A percentile compares a stretch with the other conserved stretches of the same genome.
Conservation (phyloP, 345 rosid species). For the Balakata baccata region DNA sequence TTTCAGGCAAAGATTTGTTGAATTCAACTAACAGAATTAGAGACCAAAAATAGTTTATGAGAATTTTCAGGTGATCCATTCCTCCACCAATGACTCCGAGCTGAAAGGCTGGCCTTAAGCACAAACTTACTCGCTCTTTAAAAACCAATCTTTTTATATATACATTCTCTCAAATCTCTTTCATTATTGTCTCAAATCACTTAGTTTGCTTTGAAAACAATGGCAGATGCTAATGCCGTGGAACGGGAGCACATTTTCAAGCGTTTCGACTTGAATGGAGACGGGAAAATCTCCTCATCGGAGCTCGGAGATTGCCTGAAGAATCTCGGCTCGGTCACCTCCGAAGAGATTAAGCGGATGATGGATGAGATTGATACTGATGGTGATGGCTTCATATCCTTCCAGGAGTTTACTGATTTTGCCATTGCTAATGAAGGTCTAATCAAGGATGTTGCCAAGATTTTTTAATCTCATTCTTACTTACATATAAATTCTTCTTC, state of each 20-base stretch:
- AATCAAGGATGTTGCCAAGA: conserved; percentile 83
- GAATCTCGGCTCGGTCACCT: conserved; percentile 48
- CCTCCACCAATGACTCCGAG: no score
- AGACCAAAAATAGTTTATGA: no score
- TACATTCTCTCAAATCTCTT: not conserved
- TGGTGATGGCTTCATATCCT: conserved; percentile 83
- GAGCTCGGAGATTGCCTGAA: conserved; percentile 79
- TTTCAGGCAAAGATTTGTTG: no score
- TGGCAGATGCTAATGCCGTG: conserved; percentile 18
- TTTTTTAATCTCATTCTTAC: conserved; percentile 38
- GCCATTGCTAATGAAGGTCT: conserved; percentile 75
- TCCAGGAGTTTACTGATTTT: conserved; percentile 58
- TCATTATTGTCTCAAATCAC: no score
- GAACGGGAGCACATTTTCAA: conserved; percentile 71
- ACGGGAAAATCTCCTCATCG: conserved; percentile 67
- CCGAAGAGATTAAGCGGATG: conserved; percentile 67
- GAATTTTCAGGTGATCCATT: no score
- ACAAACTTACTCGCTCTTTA: conserved; percentile 9
- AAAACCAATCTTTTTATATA: not conserved
- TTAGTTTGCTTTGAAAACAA: no score
- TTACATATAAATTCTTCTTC: no score
- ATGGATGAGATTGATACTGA: conserved; percentile 90
- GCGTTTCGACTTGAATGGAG: conserved; percentile 73
- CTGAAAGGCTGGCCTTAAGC: conserved; percentile 20
- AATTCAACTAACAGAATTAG: no score